phyloP scores from a whole-genome alignment of 1,284 basidiomycete genomes.

The Moniliella sp. region DNA sequence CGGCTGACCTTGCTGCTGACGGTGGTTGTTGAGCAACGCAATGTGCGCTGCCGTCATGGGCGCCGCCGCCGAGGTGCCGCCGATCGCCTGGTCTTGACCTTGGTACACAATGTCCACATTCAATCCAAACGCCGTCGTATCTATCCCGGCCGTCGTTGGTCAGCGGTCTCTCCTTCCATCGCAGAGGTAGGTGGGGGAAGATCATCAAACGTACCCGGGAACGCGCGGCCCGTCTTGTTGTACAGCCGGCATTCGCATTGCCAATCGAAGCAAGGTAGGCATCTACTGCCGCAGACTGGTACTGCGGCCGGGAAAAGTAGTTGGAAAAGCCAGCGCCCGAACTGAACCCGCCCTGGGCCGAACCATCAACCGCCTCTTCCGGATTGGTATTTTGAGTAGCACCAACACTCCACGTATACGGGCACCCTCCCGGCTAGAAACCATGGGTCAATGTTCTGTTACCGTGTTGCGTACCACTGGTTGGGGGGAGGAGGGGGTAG shows the following conservation, averaged over 20 bases:
- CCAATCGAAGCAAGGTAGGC: slow-evolving; percentile 32
- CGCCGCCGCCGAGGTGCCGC: slow-evolving; percentile 5
- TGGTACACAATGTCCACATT: too few species aligned
- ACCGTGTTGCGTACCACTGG: too few species aligned
- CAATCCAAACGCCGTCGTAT: too few species aligned
- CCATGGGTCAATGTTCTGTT: too few species aligned
- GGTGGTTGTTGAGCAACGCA: slow-evolving; percentile 3
- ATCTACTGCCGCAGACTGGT: slow-evolving; percentile 43
- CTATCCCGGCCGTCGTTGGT: too few species aligned
- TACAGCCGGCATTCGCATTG: background rate
- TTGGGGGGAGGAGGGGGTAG: too few species aligned
- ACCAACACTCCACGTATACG: background rate
- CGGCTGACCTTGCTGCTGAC: slow-evolving; percentile 3
- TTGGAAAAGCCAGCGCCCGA: slow-evolving; percentile 34
- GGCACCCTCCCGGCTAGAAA: too few species aligned
- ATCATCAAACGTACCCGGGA: too few species aligned
- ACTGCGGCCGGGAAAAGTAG: slow-evolving; percentile 40
- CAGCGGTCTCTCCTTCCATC: too few species aligned
- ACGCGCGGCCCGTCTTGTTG: background rate
- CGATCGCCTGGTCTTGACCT: slow-evolving; percentile 1
- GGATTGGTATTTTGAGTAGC: too few species aligned
- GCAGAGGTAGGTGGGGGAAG: too few species aligned
- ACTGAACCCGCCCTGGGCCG: background rate
- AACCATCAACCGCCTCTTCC: too few species aligned
- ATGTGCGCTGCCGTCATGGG: slow-evolving; percentile 3